Base-by-base conservation (phyloP, 441 rosid species). In the Dalechampia spathulata region DNA sequence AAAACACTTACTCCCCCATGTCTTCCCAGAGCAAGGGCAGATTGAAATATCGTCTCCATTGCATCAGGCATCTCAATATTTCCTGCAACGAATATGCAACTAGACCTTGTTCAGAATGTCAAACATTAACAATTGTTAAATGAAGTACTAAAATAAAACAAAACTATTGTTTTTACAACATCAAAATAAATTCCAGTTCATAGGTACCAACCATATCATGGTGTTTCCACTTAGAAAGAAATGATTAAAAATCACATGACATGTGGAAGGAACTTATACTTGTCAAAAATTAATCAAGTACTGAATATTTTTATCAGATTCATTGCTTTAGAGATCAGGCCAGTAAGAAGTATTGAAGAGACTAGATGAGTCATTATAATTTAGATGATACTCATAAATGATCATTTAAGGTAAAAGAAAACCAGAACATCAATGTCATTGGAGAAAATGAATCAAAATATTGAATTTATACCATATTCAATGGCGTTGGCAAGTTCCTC, bases 11-110 rank as follows among this genome's bases (percentile, higher is more conserved):
- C 97, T 55, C 86, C 95, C 21, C 99, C 96, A 53, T 50, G 38
- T 66, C 70, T 82, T 58, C 99, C 99, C 30, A 86, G 69, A 61
- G 70, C 75, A 58, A 92, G 96, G 53, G 99, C 97, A 54, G 85
- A 79, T 61, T 92, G 87, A 73, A 78, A 92, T 75, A 92, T 86
- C 1, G 72, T 74, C 87, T 92, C 97, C 95, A 92, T 86, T 41
- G 97, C 89, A 78, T 92, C 95, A 16, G 97, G 99, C 99, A 92
- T 83, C 73, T 71, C 78, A 36, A 70, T 64, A 64, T 66, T 75
- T 68, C 89, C 99, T 92, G 78, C 71, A 73, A 67, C 58, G 21
- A 60, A 15, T 42, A 49, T 49, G 26, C 47, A 53, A 45, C 61
- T 56, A 37, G 12, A 17, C n/a, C 6, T 21, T 36, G 22, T 14